Evolutionary conservation across 768 basidiomycete species (phyloP), one percentile per base, ranked within the genome.

Genomic region (Suillus weaverae): DNA sequence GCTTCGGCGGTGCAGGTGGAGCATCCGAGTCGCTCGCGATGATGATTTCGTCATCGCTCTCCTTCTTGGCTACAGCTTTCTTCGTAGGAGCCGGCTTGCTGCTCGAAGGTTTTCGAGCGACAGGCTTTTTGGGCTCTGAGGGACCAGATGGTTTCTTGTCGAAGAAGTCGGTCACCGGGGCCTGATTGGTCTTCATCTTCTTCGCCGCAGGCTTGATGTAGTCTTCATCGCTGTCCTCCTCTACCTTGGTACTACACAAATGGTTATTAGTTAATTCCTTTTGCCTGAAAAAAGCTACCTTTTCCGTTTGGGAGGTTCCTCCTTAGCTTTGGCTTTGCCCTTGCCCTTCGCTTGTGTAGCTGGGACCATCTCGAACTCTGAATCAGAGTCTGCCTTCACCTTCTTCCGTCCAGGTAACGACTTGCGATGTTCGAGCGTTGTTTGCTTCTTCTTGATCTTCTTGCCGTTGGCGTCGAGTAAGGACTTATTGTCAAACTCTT

Each of bases 111-210:
- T 86, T 87, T 64, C 82, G 80, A 33, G 73, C 73, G 6, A 77
- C 72, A 38, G 81, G 68, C 64, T 75, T 81, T 75, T 84, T 83
- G 39, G 74, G 66, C 18, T 78, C 80, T 2, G 76, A 71, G 11
- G 77, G 73, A 5, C 72, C 75, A 53, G 68, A 30, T 13, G 72
- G 70, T n/a, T 66, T 63, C 72, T 88, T 87, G 43, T 74, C 76
- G 68, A 89, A 88, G 80, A 89, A 90, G 70, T 89, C 87, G 5
- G 84, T 84, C 63, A 89, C 75, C 5, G 80, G 69, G 0, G 81
- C 72, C 62, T 84, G 80, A 10, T 70, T 41, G 26, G 72, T 70
- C 57, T 80, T 78, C 68, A 81, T 82, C 77, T 85, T 87, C 81
- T 89, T 90, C 62, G 78, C 75, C 0, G 76, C 80, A 8, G 86